Conservation (phyloP, 1,284 basidiomycete species). For the Melampsora larici-populina region DNA sequence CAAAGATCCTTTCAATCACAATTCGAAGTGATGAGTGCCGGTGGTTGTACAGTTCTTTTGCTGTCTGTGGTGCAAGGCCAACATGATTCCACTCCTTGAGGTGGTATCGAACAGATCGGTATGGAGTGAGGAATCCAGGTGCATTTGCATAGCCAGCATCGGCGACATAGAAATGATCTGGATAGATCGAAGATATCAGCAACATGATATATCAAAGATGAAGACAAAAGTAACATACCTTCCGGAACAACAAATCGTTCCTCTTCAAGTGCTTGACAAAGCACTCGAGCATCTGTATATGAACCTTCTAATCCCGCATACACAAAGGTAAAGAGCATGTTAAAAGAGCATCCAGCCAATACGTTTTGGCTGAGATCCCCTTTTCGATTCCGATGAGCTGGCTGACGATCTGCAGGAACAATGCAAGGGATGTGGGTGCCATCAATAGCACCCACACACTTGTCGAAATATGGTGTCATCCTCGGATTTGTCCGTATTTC, state of each 20-base stretch:
- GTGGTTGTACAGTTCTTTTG: neutral
- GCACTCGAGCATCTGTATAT: constrained; percentile 50
- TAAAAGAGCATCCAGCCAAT: constrained; percentile 51
- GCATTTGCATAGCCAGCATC: too few relatives aligned
- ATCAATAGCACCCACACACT: too few relatives aligned
- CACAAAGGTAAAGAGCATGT: constrained; percentile 52
- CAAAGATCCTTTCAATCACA: neutral
- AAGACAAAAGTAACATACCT: neutral
- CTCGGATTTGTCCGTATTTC: too few relatives aligned
- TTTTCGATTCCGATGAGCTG: constrained; percentile 49
- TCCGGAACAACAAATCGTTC: neutral
- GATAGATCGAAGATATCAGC: too few relatives aligned
- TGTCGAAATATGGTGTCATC: too few relatives aligned
- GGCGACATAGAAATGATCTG: neutral
- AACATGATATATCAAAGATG: too few relatives aligned
- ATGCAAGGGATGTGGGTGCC: too few relatives aligned
- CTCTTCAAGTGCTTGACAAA: constrained; percentile 50
- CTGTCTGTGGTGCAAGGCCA: neutral
- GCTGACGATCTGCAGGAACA: neutral
- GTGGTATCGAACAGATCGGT: neutral
- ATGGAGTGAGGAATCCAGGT: neutral
- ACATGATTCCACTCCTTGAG: neutral
- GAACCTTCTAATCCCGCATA: too few relatives aligned
- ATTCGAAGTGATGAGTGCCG: too few relatives aligned
- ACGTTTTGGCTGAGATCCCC: constrained; percentile 49